Evolutionary conservation across 305 asterid species (phyloP).

Genomic region (Fraxinus greggii): DNA sequence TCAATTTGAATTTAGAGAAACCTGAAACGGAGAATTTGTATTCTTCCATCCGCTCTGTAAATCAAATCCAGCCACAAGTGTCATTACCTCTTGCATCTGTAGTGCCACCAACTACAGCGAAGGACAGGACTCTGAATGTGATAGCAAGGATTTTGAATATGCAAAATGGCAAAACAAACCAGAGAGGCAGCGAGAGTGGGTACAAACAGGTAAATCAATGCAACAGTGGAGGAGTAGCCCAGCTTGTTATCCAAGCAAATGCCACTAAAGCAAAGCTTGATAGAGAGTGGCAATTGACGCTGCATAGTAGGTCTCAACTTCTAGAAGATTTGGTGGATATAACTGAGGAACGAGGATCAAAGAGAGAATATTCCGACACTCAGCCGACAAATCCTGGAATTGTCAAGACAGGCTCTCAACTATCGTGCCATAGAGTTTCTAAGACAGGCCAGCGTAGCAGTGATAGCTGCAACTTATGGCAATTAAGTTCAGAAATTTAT

Average conservation of each 20-base stretch:
- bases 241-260: slow-evolving; percentile 39
- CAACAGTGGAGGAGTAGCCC: slow-evolving; percentile 33
- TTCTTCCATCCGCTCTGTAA: slow-evolving; percentile 18
- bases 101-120: slow-evolving; percentile 29
- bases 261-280: slow-evolving; percentile 26
- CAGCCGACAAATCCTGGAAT: slow-evolving; percentile 30
- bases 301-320: slow-evolving; percentile 35
- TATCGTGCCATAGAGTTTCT: slow-evolving; percentile 31
- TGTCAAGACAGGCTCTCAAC: slow-evolving; percentile 36
- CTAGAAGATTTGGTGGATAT: slow-evolving; percentile 27
- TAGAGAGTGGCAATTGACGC: slow-evolving; percentile 33
- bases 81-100: slow-evolving; percentile 29
- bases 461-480: slow-evolving; percentile 27
- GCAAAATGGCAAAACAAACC: slow-evolving; percentile 38
- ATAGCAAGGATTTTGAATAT: slow-evolving; percentile 53
- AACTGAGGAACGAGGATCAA: slow-evolving; percentile 39
- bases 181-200: slow-evolving; percentile 26
- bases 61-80: slow-evolving; percentile 32
- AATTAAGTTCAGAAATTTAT: slow-evolving; percentile 28
- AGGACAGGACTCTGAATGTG: slow-evolving; percentile 51
- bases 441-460: slow-evolving; percentile 19
- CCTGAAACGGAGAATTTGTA: slow-evolving; percentile 25
- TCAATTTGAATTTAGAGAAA: slow-evolving; percentile 42
- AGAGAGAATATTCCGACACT: slow-evolving; percentile 38
- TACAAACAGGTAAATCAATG: slow-evolving; percentile 41